Evolutionary conservation across 208 protist genomes (phyloP).

Genomic region (Tritrichomonas musculus): DNA sequence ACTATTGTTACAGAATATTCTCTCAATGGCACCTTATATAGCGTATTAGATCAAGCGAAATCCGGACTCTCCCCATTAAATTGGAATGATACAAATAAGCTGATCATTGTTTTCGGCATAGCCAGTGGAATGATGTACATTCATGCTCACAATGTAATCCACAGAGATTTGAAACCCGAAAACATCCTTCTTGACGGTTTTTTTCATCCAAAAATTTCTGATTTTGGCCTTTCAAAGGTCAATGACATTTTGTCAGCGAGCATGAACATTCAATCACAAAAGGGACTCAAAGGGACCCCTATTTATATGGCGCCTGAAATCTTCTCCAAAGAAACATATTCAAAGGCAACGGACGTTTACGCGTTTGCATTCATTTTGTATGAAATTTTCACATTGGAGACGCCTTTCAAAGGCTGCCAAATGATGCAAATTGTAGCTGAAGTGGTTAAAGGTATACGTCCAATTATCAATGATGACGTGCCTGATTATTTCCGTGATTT

Average conservation of each 20-base stretch:
- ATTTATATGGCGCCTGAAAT: constrained; percentile 21
- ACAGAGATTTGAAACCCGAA: neutral
- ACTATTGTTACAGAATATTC: no score
- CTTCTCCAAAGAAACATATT: neutral
- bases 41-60: no score
- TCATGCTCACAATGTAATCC: neutral
- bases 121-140: neutral
- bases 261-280: neutral
- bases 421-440: neutral
- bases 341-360: constrained; percentile 3
- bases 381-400: neutral
- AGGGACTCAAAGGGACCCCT: neutral
- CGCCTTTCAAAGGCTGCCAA: neutral
- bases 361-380: neutral
- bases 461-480: neutral
- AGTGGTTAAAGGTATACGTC: neutral
- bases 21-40: no score
- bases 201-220: neutral
- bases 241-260: neutral
- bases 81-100: neutral
- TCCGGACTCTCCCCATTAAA: no score
- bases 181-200: neutral
- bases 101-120: neutral
- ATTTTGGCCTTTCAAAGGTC: neutral
- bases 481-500: neutral